Percentiles rank a stretch among this genome's conserved stretches.
Conservation (phyloP, 169 alveolate species). For the Eimeria necatrix region DNA sequence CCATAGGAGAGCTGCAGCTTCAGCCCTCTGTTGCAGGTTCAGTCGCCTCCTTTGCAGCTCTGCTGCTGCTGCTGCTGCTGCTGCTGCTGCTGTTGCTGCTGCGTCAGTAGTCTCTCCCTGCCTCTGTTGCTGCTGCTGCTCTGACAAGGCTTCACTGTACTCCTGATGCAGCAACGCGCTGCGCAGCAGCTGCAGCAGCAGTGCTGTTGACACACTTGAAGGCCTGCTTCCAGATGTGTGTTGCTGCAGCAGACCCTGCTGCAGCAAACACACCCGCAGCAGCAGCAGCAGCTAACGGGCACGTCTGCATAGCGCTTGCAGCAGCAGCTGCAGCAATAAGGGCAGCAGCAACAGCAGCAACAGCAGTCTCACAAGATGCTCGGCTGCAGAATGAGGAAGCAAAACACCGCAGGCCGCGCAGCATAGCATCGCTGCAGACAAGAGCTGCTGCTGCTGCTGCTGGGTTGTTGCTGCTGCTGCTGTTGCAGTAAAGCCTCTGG, state of each 20-base stretch:
- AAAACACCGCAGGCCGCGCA: not conserved
- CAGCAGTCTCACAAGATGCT: not conserved
- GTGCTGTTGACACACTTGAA: not conserved
- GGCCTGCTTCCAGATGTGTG: not conserved
- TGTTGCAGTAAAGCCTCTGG: not conserved
- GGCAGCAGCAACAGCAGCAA: not conserved
- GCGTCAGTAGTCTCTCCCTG: not conserved
- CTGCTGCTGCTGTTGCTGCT: constrained; percentile 34
- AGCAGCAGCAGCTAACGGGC: not conserved
- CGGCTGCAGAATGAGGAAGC: not conserved
- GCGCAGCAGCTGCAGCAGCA: constrained; percentile 16
- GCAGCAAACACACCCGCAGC: not conserved
- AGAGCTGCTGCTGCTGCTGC: not conserved
- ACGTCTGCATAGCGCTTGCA: not conserved
- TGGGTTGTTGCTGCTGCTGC: not conserved
- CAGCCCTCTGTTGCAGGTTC: not conserved
- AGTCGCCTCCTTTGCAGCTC: not conserved
- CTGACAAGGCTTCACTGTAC: not conserved
- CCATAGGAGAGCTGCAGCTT: constrained; percentile 14
- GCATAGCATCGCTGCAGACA: not conserved
- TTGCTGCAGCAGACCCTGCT: not conserved
- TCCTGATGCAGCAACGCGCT: not conserved
- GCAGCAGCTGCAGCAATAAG: not conserved
- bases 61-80: constrained; percentile 2
- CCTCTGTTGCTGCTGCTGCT: not conserved